Conservation (phyloP, 139 green algal species). For the Yamagishiella unicocca region DNA sequence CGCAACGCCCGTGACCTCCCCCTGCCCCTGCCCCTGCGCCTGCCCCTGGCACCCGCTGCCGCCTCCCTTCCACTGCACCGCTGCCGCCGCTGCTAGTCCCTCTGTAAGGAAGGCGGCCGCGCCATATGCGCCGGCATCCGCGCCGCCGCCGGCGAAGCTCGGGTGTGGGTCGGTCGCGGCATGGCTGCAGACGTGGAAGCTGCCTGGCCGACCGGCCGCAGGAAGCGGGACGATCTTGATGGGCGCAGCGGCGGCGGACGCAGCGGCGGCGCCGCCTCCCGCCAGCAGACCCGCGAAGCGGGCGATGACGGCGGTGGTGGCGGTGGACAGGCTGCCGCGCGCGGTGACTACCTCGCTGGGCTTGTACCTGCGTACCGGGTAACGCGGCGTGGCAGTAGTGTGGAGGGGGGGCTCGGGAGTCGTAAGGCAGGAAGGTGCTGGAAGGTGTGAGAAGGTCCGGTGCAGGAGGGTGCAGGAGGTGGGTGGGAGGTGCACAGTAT, state of each 20-base stretch:
- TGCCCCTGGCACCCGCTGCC: not conserved
- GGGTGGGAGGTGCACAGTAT: too few relatives aligned
- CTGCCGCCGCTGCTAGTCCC: not conserved
- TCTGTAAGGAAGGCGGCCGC: not conserved
- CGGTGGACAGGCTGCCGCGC: conserved; percentile 45
- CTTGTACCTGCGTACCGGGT: conserved; percentile 3
- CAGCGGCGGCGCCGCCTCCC: not conserved
- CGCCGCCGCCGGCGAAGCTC: not conserved
- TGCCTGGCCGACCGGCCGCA: not conserved
- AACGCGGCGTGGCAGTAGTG: too few relatives aligned
- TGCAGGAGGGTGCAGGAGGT: too few relatives aligned
- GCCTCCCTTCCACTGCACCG: not conserved
- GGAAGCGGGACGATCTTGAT: conserved; percentile 28
- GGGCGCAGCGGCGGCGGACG: not conserved
- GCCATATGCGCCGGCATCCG: not conserved
- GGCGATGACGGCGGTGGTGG: conserved; percentile 48
- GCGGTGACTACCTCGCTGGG: conserved; percentile 54
- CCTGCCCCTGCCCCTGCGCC: not conserved
- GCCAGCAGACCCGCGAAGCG: not conserved
- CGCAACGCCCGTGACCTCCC: too few relatives aligned
- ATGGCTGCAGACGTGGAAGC: not conserved
- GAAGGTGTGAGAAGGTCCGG: too few relatives aligned
- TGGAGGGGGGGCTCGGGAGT: too few relatives aligned
- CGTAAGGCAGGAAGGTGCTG: too few relatives aligned
- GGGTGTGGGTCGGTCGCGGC: not conserved